Percentiles rank a stretch among this genome's conserved stretches.
Evolutionary conservation across 495 filamentous ascomycete genomes (phyloP).

Genomic region (Aspergillus coremiiformis): DNA sequence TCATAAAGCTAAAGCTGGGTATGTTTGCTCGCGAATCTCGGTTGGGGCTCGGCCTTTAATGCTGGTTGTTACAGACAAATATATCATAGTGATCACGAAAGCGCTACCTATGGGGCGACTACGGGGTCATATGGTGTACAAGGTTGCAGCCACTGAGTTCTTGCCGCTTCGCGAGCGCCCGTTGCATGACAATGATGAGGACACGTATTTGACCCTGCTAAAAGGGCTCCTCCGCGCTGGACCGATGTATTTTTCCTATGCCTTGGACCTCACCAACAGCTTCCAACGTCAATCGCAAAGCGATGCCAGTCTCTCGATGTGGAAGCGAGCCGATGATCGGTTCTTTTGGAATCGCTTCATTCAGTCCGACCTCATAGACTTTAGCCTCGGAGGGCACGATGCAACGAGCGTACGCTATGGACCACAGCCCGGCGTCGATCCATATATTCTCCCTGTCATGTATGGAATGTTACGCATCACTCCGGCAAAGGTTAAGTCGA

Average conservation of each 20-base stretch:
- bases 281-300: slow-evolving; percentile 83
- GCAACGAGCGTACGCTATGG: slow-evolving; percentile 46
- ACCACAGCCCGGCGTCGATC: slow-evolving; percentile 70
- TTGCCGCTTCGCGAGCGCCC: slow-evolving; percentile 88
- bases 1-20: slow-evolving; percentile 87
- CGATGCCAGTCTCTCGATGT: slow-evolving; percentile 64
- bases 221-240: slow-evolving; percentile 69
- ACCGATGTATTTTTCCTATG: slow-evolving; percentile 98
- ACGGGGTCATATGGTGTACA: slow-evolving; percentile 90
- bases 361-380: slow-evolving; percentile 83
- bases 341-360: slow-evolving; percentile 99
- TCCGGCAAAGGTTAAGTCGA: slow-evolving; percentile 71
- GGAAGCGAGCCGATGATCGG: slow-evolving; percentile 88
- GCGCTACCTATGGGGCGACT: slow-evolving; percentile 82
- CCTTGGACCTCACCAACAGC: slow-evolving; percentile 86
- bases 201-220: slow-evolving; percentile 74
- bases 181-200: slow-evolving; percentile 86
- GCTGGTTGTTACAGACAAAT: slow-evolving; percentile 65
- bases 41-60: neutral
- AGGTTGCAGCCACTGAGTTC: slow-evolving; percentile 83
- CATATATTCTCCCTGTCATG: slow-evolving; percentile 90
- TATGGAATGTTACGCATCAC: slow-evolving; percentile 89
- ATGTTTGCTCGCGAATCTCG: slow-evolving; percentile 8
- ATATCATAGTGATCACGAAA: slow-evolving; percentile 94
- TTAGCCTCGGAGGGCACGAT: slow-evolving; percentile 49